These are phyloP conservation scores for Coniella lustricola DNA, from an alignment of 2,329 filamentous ascomycete genomes.

Conservation along the genomic window DNA sequence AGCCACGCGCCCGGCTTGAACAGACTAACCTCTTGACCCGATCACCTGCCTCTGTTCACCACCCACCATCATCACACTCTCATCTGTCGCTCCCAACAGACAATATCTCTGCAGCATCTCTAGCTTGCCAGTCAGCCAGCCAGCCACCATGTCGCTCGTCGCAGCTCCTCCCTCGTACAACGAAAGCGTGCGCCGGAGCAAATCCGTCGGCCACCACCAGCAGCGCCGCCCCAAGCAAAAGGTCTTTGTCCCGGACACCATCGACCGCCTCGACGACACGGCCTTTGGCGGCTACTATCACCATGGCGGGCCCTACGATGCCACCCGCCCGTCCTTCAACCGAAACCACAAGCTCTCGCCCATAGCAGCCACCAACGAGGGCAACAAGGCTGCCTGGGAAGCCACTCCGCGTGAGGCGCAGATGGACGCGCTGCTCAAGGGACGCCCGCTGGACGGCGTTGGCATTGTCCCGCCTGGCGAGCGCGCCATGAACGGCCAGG, in stretches of 20 bases:
- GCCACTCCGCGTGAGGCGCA: slow-evolving; percentile 78
- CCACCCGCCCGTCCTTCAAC: slow-evolving; percentile 70
- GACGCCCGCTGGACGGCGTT: slow-evolving; percentile 75
- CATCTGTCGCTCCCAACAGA: too few species aligned
- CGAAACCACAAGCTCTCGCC: slow-evolving; percentile 56
- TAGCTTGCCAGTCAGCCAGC: not conserved
- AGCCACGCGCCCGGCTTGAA: too few species aligned
- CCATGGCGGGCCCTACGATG: slow-evolving; percentile 87
- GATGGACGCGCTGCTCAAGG: slow-evolving; percentile 61
- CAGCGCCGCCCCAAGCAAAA: slow-evolving; percentile 28
- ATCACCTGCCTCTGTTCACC: too few species aligned
- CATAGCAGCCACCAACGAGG: slow-evolving; percentile 65
- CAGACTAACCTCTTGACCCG: too few species aligned
- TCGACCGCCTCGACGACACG: slow-evolving; percentile 69
- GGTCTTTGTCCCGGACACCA: slow-evolving; percentile 53
- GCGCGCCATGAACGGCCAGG: slow-evolving; percentile 59
- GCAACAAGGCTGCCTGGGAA: slow-evolving; percentile 68
- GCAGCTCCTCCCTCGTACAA: slow-evolving; percentile 7
- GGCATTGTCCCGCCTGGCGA: slow-evolving; percentile 69
- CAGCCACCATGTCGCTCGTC: not conserved
- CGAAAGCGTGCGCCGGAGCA: slow-evolving; percentile 7
- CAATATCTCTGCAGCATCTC: too few species aligned
- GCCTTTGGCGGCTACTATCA: slow-evolving; percentile 64
- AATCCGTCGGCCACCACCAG: slow-evolving; percentile 58
- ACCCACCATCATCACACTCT: too few species aligned